A percentile compares a stretch with the other conserved stretches of the same genome.
Conservation (phyloP, 768 basidiomycete species). For the Hygrocybe coccinea region DNA sequence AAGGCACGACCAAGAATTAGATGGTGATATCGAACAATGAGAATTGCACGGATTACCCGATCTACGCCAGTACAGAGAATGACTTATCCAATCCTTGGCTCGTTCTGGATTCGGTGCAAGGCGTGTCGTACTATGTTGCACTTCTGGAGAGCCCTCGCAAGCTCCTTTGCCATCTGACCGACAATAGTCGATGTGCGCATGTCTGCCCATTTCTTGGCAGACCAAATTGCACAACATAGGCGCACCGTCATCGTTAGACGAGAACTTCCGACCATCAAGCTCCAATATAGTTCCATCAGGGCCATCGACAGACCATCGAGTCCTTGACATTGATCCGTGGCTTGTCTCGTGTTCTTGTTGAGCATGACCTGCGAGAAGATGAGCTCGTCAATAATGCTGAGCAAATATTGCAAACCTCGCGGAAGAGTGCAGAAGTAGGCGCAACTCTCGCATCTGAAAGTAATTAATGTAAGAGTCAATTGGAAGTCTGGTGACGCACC, state of each 20-base stretch:
- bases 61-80: conserved; percentile 52
- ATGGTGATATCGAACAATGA: conserved; percentile 13
- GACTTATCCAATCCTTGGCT: conserved; percentile 52
- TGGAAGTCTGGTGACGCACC: conserved; percentile 26
- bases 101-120: conserved; percentile 44
- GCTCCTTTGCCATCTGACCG: conserved; percentile 39
- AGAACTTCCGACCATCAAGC: conserved; percentile 52
- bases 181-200: conserved; percentile 55
- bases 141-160: conserved; percentile 30
- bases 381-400: neutral
- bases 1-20: neutral
- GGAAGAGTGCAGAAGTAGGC: conserved; percentile 57
- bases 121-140: conserved; percentile 40
- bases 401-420: conserved; percentile 32
- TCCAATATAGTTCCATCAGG: conserved; percentile 47
- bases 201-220: conserved; percentile 52
- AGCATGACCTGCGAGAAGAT: conserved; percentile 41
- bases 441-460: conserved; percentile 47
- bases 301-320: conserved; percentile 53
- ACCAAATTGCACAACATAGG: conserved; percentile 61
- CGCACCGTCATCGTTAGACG: conserved; percentile 50
- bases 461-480: neutral
- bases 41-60: conserved; percentile 35
- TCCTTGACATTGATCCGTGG: conserved; percentile 59
- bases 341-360: conserved; percentile 59